Base-by-base conservation (phyloP, 495 filamentous ascomycete genomes). In the Hypoxylon rickii region DNA sequence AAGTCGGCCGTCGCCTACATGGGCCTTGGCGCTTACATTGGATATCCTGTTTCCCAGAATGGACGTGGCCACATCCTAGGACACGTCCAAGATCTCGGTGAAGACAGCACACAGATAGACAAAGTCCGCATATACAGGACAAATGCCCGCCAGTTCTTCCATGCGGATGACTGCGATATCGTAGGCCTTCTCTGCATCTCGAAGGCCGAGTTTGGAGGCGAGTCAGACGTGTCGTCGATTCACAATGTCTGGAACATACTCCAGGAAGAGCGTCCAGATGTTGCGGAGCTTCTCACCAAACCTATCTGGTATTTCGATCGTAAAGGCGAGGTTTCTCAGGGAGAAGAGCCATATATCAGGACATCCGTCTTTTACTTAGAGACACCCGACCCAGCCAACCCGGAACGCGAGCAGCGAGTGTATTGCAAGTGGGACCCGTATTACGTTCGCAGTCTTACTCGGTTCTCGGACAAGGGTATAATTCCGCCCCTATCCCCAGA, bases 291-390 rank as follows among this genome's bases (percentile, higher is more conserved):
- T 24, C 76, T 96, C 42, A 86, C 86, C 2, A 72, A 84, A 51
- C 89, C 90, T 0, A 84, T 88, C 61, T 96, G 92, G 91, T 95
- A 94, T 73, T 94, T 96, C 66, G 92, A 96, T 69, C 89, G 91
- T 55, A 96, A 96, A 72, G 92, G 92, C 36, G 92, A 96, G 74
- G 84, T 80, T 1, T 85, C 80, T 26, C 75, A 78, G 31, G 90
- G 88, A 20, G 76, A 96, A 71, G 83, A 92, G 31, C 84, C 86
- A 44, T 96, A 82, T 64, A 88, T 93, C 66, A 79, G 81, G 22
- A 84, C 84, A 17, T 80, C 82, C 19, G 83, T 96, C 2, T 78
- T 96, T 32, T 95, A 90, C 67, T 74, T 92, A 1, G 90, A 82
- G 70, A 78, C 69, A 8, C 72, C 74, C 3, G 67, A 68, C 34